Conservation (phyloP, 176 grass and related monocot genomes). For the Lolium rigidum region DNA sequence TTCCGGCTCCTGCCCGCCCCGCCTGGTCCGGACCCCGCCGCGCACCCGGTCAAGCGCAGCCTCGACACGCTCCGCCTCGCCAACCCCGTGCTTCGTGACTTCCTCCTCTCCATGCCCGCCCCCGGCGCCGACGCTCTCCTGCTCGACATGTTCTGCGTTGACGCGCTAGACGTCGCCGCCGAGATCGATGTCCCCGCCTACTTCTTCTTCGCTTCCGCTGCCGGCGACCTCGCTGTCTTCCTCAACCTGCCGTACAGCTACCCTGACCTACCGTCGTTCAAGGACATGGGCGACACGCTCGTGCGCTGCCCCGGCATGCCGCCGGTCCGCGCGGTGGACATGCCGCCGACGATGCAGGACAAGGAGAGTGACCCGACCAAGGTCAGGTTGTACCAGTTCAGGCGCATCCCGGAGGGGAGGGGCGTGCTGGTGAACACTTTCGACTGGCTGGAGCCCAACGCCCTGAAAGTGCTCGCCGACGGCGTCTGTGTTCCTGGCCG, state of each 20-base stretch:
- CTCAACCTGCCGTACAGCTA: conserved; percentile 29
- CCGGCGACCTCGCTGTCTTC: conserved; percentile 23
- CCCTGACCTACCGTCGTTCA: not conserved
- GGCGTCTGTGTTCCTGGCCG: not conserved
- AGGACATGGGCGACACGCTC: conserved; percentile 38
- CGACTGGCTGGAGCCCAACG: conserved; percentile 10
- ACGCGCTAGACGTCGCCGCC: conserved; percentile 45
- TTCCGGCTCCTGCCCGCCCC: conserved; percentile 35
- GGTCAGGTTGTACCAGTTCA: not conserved
- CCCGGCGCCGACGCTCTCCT: conserved; percentile 24
- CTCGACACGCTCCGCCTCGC: conserved; percentile 15
- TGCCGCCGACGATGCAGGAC: not conserved
- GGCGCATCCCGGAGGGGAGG: not conserved
- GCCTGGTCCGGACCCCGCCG: not conserved
- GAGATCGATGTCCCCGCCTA: conserved; percentile 48
- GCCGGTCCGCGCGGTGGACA: conserved; percentile 25
- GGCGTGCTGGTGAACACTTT: not conserved
- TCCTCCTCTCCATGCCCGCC: not conserved
- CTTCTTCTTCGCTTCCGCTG: conserved; percentile 37
- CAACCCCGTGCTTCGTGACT: not conserved
- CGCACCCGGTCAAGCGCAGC: not conserved
- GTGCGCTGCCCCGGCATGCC: conserved; percentile 38
- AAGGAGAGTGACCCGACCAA: not conserved
- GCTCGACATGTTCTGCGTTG: conserved; percentile 56
- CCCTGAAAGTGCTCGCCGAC: not conserved